These are phyloP conservation scores for Talaromyces islandicus DNA, from an alignment of 2,329 filamentous ascomycete species.

Conservation along the genomic window DNA sequence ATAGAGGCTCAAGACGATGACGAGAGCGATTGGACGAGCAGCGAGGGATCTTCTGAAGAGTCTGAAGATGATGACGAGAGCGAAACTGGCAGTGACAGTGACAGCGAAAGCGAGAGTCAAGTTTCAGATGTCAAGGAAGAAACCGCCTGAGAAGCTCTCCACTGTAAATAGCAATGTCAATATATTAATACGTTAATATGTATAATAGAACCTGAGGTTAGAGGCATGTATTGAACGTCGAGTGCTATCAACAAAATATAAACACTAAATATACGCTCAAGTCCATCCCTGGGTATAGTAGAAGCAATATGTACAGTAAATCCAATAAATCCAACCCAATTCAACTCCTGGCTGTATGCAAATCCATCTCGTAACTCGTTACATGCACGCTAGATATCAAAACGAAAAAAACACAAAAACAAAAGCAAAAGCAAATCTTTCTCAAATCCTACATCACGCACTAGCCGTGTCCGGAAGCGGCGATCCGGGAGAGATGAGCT, in stretches of 20 bases:
- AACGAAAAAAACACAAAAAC: background rate
- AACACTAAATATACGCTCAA: background rate
- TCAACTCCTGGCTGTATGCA: background rate
- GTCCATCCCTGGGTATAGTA: background rate
- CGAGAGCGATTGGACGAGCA: conserved; percentile 14
- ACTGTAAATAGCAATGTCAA: too few species aligned
- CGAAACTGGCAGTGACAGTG: background rate
- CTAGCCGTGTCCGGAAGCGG: conserved; percentile 4
- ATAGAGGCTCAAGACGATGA: conserved; percentile 13
- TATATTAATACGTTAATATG: background rate
- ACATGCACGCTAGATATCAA: background rate
- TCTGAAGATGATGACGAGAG: background rate
- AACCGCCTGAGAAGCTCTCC: too few species aligned
- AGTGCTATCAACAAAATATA: background rate
- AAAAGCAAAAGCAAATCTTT: background rate
- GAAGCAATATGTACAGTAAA: background rate
- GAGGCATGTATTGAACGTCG: background rate
- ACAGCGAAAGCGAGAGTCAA: background rate
- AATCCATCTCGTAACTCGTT: background rate
- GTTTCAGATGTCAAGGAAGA: background rate
- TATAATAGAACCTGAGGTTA: background rate
- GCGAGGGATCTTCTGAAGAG: conserved; percentile 6
- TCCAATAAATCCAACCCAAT: background rate
- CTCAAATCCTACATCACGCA: background rate
- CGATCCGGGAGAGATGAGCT: conserved; percentile 6